Evolutionary conservation across 2,329 filamentous ascomycete genomes (phyloP).

Genomic region (Pseudogymnoascus sp.): DNA sequence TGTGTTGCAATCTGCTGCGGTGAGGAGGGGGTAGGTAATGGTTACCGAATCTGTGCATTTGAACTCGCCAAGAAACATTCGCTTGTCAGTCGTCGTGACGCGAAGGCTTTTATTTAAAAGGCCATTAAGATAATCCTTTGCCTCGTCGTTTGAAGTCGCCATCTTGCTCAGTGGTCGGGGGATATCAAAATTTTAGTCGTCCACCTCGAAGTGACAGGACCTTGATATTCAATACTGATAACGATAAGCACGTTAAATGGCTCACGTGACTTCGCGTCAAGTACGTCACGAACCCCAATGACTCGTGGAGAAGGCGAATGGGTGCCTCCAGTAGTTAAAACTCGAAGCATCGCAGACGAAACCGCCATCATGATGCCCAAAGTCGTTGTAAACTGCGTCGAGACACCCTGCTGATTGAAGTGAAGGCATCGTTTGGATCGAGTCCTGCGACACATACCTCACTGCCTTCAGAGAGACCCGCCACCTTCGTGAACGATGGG

Average conservation of each 20-base stretch:
- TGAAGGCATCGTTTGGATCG: background rate
- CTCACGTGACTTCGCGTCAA: slow-evolving; percentile 2
- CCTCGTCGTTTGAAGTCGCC: slow-evolving; percentile 36
- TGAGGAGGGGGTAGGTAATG: background rate
- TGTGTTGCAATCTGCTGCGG: too few relatives aligned
- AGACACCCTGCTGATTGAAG: background rate
- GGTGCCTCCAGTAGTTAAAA: background rate
- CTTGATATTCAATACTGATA: background rate
- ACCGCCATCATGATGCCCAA: background rate
- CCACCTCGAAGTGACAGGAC: background rate
- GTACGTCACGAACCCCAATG: slow-evolving; percentile 8
- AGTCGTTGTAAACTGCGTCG: background rate
- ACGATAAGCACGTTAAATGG: background rate
- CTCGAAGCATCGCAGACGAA: background rate
- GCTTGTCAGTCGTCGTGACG: slow-evolving; percentile 70
- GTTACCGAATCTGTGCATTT: slow-evolving; percentile 87
- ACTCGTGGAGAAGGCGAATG: slow-evolving; percentile 8
- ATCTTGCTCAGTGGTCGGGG: slow-evolving; percentile 11
- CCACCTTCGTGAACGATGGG: slow-evolving; percentile 55
- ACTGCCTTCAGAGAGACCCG: background rate
- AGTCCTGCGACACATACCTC: background rate
- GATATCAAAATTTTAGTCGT: background rate
- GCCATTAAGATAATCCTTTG: slow-evolving; percentile 49
- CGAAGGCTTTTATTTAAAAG: slow-evolving; percentile 73
- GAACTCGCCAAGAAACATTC: slow-evolving; percentile 83